These are phyloP conservation scores for Pestalotiopsis sp. DNA, from an alignment of 2,329 filamentous ascomycete genomes.

Conservation along the genomic window DNA sequence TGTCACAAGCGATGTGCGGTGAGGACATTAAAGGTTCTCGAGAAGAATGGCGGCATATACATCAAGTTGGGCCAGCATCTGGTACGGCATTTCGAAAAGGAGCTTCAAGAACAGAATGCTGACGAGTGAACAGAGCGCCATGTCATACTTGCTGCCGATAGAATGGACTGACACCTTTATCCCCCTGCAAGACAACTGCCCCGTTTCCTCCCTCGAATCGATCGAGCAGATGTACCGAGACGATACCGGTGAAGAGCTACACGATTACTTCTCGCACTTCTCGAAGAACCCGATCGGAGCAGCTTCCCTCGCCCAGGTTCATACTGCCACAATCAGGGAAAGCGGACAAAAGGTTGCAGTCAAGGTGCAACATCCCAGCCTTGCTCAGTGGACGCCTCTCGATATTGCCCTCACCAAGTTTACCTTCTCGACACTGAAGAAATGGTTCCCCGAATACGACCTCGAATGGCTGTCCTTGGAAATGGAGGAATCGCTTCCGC, in stretches of 20 bases:
- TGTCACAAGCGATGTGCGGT: constrained; percentile 94
- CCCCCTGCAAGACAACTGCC: constrained; percentile 93
- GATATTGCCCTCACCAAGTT: constrained; percentile 86
- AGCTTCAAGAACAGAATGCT: constrained; percentile 14
- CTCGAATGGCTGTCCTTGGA: constrained; percentile 93
- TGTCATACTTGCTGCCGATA: constrained; percentile 88
- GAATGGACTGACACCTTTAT: constrained; percentile 98
- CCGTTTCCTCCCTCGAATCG: constrained; percentile 85
- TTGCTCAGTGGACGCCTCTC: constrained; percentile 87
- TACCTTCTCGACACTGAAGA: constrained; percentile 86
- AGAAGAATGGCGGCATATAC: constrained; percentile 97
- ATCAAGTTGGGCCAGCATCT: constrained; percentile 97
- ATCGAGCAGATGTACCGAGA: constrained; percentile 83
- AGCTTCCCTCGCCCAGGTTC: constrained; percentile 92
- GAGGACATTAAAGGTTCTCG: constrained; percentile 81
- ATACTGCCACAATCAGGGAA: constrained; percentile 80
- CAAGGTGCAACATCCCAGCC: constrained; percentile 89
- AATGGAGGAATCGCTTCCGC: constrained; percentile 87
- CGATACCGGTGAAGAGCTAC: constrained; percentile 79
- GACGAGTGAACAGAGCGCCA: constrained; percentile 66
- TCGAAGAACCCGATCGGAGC: constrained; percentile 81
- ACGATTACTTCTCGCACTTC: constrained; percentile 86
- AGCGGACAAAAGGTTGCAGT: constrained; percentile 88
- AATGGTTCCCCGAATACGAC: constrained; percentile 97
- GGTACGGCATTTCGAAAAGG: constrained; percentile 38